phyloP scores from a whole-genome alignment of 2,329 filamentous ascomycete genomes.

The Pestalotiopsis sp. region DNA sequence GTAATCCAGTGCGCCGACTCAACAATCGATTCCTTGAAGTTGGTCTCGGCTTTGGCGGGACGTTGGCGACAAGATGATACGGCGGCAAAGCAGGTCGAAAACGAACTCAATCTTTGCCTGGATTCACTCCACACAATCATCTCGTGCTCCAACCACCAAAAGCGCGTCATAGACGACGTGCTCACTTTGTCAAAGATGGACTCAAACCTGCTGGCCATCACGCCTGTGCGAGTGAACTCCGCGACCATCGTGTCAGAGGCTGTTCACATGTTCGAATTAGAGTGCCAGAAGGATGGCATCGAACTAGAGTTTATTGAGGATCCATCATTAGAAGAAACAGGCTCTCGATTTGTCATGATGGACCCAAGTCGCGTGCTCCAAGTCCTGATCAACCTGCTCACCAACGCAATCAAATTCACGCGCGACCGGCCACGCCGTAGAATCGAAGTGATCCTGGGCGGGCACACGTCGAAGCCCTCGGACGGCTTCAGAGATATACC shows the following conservation, averaged over 20 bases:
- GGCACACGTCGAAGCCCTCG: slow-evolving; percentile 54
- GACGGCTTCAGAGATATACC: slow-evolving; percentile 44
- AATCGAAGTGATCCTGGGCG: slow-evolving; percentile 68
- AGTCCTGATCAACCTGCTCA: slow-evolving; percentile 76
- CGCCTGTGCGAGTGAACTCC: slow-evolving; percentile 70
- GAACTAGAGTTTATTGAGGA: slow-evolving; percentile 70
- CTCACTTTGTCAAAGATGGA: slow-evolving; percentile 71
- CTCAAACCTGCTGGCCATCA: slow-evolving; percentile 70
- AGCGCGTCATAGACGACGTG: slow-evolving; percentile 70
- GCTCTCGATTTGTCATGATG: slow-evolving; percentile 71
- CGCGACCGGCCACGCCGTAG: slow-evolving; percentile 59
- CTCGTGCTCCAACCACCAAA: slow-evolving; percentile 78
- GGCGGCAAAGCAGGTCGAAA: slow-evolving; percentile 41
- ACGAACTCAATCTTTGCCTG: slow-evolving; percentile 51
- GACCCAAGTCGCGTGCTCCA: slow-evolving; percentile 78
- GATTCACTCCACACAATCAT: slow-evolving; percentile 81
- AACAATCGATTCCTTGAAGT: slow-evolving; percentile 56
- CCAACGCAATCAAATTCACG: slow-evolving; percentile 67
- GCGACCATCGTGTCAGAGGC: slow-evolving; percentile 68
- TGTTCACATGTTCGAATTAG: slow-evolving; percentile 78
- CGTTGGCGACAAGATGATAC: slow-evolving; percentile 13
- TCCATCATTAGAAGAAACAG: slow-evolving; percentile 64
- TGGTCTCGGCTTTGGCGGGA: slow-evolving; percentile 33
- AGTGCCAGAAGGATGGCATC: slow-evolving; percentile 73
- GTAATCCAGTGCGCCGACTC: slow-evolving; percentile 79